Evolutionary conservation across 2,329 filamentous ascomycete species (phyloP).

Genomic region (Colletotrichum sp.): DNA sequence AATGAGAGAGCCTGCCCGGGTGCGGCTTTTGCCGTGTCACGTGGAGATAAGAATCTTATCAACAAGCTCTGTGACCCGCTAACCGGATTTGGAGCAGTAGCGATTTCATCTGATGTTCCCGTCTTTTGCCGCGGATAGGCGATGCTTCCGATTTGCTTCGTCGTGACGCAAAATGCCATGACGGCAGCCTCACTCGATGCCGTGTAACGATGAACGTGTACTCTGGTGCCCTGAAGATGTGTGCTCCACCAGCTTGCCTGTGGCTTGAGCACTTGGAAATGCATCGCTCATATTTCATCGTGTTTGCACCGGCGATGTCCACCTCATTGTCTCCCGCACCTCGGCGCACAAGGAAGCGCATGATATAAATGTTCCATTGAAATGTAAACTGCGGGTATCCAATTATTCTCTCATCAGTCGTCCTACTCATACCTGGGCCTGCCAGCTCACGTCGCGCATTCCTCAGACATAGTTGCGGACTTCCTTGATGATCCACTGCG

Average conservation of each 20-base stretch:
- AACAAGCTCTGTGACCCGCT: background rate
- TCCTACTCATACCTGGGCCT: background rate
- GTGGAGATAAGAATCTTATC: slow-evolving; percentile 10
- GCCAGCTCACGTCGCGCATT: background rate
- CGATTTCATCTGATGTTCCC: background rate
- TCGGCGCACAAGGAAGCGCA: background rate
- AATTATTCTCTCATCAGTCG: background rate
- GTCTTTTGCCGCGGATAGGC: background rate
- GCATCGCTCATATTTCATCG: background rate
- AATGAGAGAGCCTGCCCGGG: slow-evolving; percentile 1
- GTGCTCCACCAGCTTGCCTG: background rate
- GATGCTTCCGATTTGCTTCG: background rate
- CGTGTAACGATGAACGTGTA: background rate
- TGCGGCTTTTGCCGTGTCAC: slow-evolving; percentile 11
- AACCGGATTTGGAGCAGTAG: background rate
- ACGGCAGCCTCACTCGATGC: background rate
- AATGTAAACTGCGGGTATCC: background rate
- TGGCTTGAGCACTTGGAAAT: background rate
- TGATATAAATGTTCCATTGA: background rate
- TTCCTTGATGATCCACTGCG: slow-evolving; percentile 68
- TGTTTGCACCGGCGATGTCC: background rate
- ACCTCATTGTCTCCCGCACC: background rate
- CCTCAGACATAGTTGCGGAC: slow-evolving; percentile 50
- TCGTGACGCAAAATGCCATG: background rate
- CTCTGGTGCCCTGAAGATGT: background rate